Evolutionary conservation across 768 basidiomycete genomes (phyloP), one percentile per base, ranked within the genome.

Genomic region (Hericium coralloides): DNA sequence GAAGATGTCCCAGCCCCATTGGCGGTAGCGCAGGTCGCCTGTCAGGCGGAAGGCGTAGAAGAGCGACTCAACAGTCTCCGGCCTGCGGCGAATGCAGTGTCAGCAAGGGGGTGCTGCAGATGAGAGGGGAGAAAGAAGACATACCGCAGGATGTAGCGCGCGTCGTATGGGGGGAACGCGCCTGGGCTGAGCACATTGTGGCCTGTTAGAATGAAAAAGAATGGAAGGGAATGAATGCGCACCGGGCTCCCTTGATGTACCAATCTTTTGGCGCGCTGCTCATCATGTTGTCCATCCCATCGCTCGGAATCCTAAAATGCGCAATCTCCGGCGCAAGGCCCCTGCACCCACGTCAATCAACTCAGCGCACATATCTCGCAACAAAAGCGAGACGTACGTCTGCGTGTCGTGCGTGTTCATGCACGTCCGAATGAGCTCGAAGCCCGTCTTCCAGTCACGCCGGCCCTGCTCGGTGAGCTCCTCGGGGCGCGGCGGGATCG

Each of bases 21-120:
- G 80, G 14, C 95, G 83, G 67, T 95, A 98, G 25, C 77, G 74
- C 26, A 77, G 72, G 64, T 97, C 84, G 6, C 92, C 92, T 2
- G 95, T 95, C 4, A 93, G 74, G n/a, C 95, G 82, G 70, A 78
- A 97, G 0, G 92, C 94, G 47, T 93, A 74, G 76, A 98, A 95
- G 41, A 97, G 82, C 0, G 91, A 94, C 69, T 98, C 95, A 23
- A 94, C 81, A 1, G 95, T 98, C 74, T 98, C 95, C 2, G 95
- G 95, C 7, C 91, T 87, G 62, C 23, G 8, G 41, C 18, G 37
- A 37, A n/a, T 54, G 5, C 39, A 18, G 18, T 3, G 6, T 41
- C 12, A 41, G 39, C 39, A 15, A 18, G 15, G 43, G 20, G 12
- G 17, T 41, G 47, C 43, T 17, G 12, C 48, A 8, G 23, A 23